Percentiles rank a stretch among this genome's conserved stretches.
Evolutionary conservation across 352 stramenopile genomes (phyloP).

Genomic region (Globisporangium sylvaticum): DNA sequence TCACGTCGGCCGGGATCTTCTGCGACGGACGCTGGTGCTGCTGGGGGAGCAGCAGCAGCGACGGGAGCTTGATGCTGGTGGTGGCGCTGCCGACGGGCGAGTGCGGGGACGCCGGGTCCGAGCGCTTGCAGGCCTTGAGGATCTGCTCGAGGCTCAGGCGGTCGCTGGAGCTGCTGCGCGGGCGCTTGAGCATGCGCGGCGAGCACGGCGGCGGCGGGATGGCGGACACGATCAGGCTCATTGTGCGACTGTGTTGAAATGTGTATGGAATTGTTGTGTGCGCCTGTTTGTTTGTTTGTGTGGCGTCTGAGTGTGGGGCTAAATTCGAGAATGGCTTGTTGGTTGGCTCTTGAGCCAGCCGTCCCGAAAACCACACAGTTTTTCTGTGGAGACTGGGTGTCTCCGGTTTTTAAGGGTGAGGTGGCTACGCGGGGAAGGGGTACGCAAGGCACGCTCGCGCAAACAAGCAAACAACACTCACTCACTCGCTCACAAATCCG

Average conservation of each 20-base stretch:
- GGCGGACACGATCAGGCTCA: conserved; percentile 60
- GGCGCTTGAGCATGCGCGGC: conserved; percentile 48
- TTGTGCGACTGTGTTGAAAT: conserved; percentile 13
- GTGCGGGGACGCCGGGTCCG: conserved; percentile 43
- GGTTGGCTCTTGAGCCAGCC: neutral
- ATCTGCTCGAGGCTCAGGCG: conserved; percentile 44
- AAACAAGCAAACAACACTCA: conserved; percentile 10
- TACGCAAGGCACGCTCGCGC: conserved; percentile 4
- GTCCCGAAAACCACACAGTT: conserved; percentile 1
- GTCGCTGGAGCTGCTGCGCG: conserved; percentile 43
- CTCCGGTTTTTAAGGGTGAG: neutral
- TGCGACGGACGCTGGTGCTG: conserved; percentile 13
- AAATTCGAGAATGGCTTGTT: conserved; percentile 2
- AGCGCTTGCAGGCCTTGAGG: conserved; percentile 64
- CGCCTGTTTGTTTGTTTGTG: neutral
- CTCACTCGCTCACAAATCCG: neutral
- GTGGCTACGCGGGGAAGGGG: conserved; percentile 6
- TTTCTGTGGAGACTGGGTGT: neutral
- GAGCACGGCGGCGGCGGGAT: conserved; percentile 15
- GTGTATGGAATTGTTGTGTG: neutral
- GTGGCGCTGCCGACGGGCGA: conserved; percentile 24
- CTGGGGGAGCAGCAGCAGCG: neutral
- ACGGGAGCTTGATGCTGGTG: neutral
- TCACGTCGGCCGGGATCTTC: conserved; percentile 11
- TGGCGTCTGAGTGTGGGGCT: neutral